These are phyloP conservation scores for Quillaja saponaria DNA, from an alignment of 306 rosid genomes.

Conservation along the genomic window DNA sequence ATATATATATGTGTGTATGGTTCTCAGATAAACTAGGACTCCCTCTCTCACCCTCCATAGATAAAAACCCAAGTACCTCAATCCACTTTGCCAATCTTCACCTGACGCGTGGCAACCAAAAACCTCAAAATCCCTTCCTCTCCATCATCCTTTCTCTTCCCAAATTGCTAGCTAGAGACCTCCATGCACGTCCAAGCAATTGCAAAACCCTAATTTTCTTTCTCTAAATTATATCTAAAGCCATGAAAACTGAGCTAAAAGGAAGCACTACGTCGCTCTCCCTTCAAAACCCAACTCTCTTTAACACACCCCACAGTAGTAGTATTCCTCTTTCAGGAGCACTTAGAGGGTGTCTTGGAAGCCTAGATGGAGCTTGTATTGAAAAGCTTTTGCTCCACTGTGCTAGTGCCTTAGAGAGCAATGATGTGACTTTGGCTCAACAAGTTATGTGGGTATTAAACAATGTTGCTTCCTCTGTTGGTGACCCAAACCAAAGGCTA, in stretches of 20 bases:
- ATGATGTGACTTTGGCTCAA: conserved; percentile 85
- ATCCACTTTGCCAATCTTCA: no score
- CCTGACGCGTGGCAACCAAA: conserved; percentile 19
- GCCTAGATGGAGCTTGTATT: conserved; percentile 81
- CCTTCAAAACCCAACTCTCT: conserved; percentile 57
- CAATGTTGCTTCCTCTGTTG: conserved; percentile 77
- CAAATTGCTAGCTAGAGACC: background rate
- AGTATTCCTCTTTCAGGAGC: conserved; percentile 55
- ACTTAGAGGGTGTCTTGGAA: conserved; percentile 79
- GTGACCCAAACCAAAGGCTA: conserved; percentile 92
- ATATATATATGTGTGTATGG: no score
- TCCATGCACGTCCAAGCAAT: conserved; percentile 41
- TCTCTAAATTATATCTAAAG: background rate
- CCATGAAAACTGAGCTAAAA: conserved; percentile 75
- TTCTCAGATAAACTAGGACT: no score
- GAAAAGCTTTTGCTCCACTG: conserved; percentile 91
- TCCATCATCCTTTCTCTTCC: conserved; percentile 11
- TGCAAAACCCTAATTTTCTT: background rate
- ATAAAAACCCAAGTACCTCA: no score
- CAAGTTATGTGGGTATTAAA: conserved; percentile 99
- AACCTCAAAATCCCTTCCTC: conserved; percentile 10
- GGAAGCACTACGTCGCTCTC: conserved; percentile 53
- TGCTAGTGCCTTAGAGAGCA: conserved; percentile 81
- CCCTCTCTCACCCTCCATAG: no score
- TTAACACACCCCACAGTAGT: conserved; percentile 45